phyloP scores from a whole-genome alignment of 768 basidiomycete species.

The Chalciporus chontae region DNA sequence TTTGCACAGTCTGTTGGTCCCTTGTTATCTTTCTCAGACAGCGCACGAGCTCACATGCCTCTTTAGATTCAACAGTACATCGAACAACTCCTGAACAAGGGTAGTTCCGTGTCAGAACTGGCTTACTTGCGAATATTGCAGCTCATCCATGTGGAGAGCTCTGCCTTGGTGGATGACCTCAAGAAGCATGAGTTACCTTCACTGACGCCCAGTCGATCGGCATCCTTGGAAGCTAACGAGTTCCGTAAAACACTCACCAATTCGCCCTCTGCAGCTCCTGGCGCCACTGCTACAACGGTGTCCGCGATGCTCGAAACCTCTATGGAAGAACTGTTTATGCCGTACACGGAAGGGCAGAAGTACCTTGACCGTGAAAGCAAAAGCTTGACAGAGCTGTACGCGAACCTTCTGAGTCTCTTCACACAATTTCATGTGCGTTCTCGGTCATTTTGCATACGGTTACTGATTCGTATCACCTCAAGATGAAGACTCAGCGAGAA shows the following conservation, averaged over 20 bases:
- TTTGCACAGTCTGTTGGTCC: conserved; percentile 90
- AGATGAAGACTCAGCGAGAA: conserved; percentile 58
- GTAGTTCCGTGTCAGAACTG: conserved; percentile 74
- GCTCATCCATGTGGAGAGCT: conserved; percentile 77
- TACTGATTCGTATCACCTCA: conserved; percentile 8
- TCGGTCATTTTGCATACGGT: neutral
- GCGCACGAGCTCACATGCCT: conserved; percentile 4
- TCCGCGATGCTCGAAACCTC: conserved; percentile 90
- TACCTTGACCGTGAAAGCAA: conserved; percentile 92
- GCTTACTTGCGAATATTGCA: conserved; percentile 90
- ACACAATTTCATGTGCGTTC: conserved; percentile 80
- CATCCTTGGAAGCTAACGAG: conserved; percentile 58
- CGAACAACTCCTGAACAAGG: conserved; percentile 80
- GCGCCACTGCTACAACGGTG: conserved; percentile 47
- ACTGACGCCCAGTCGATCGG: conserved; percentile 50
- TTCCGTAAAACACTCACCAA: conserved; percentile 54
- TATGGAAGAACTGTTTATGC: conserved; percentile 94
- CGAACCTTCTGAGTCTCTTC: conserved; percentile 65
- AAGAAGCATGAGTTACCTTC: conserved; percentile 86
- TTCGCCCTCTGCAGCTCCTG: conserved; percentile 36
- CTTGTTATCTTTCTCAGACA: neutral
- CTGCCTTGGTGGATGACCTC: conserved; percentile 82
- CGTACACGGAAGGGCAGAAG: conserved; percentile 86
- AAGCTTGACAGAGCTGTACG: conserved; percentile 77
- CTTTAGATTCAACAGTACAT: conserved; percentile 93